Conservation (phyloP, 148 eudicot genomes). For the Fagopyrum esculentum region DNA sequence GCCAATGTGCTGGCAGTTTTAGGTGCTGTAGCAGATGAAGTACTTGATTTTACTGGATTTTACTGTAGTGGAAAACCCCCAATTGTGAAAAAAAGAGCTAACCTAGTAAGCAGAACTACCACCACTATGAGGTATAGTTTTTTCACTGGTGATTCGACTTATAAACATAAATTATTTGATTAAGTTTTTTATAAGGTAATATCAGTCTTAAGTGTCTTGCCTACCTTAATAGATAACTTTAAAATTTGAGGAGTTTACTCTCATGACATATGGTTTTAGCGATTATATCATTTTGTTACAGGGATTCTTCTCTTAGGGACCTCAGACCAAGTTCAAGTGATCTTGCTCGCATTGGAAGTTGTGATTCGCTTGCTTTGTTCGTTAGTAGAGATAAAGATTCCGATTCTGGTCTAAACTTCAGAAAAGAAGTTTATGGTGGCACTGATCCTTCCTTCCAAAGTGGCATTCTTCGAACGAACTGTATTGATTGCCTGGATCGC, state of each 20-base stretch:
- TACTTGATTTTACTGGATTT: constrained; percentile 90
- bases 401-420: constrained; percentile 29
- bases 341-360: constrained; percentile 52
- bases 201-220: neutral
- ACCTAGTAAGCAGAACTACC: constrained; percentile 48
- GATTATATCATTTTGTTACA: constrained; percentile 18
- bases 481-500: constrained; percentile 94
- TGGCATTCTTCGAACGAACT: constrained; percentile 90
- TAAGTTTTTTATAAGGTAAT: neutral
- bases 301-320: constrained; percentile 72
- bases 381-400: constrained; percentile 24
- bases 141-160: neutral
- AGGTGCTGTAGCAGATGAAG: constrained; percentile 82
- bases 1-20: constrained; percentile 93
- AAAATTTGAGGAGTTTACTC: neutral
- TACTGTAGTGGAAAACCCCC: constrained; percentile 80
- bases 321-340: constrained; percentile 53
- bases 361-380: constrained; percentile 31
- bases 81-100: constrained; percentile 46
- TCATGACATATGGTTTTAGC: neutral
- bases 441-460: constrained; percentile 57
- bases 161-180: constrained; percentile 6
- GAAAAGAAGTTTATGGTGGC: constrained; percentile 30
- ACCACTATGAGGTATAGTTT: constrained; percentile 58
- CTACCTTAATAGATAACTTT: neutral